phyloP scores from a whole-genome alignment of 768 basidiomycete species.

The Paxillus rubicundulus region DNA sequence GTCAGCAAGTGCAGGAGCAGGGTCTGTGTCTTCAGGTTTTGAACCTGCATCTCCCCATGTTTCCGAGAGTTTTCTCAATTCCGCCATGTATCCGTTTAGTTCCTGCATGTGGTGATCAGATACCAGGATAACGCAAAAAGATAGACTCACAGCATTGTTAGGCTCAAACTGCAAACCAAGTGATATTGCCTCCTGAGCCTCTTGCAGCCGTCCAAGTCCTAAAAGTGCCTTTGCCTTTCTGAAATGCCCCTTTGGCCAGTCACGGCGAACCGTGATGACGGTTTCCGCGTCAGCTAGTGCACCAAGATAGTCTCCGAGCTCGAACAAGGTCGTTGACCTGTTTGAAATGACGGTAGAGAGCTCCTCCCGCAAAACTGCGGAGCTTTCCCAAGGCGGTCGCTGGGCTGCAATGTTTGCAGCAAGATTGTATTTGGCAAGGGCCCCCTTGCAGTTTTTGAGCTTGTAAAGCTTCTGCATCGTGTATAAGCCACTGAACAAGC shows the following conservation, averaged over 20 bases:
- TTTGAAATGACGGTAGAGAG: constrained; percentile 88
- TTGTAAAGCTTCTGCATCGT: constrained; percentile 72
- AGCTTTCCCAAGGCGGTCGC: constrained; percentile 88
- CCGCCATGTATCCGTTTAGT: constrained; percentile 32
- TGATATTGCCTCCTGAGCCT: constrained; percentile 78
- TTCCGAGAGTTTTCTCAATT: constrained; percentile 26
- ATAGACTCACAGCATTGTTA: constrained; percentile 47
- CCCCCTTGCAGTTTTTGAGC: constrained; percentile 59
- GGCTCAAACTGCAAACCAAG: constrained; percentile 87
- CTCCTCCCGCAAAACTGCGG: constrained; percentile 82
- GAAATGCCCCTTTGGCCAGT: constrained; percentile 97
- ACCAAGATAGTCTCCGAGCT: constrained; percentile 68
- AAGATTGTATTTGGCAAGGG: constrained; percentile 75
- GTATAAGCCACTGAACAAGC: constrained; percentile 8
- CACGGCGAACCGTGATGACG: constrained; percentile 77
- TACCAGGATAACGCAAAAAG: neutral
- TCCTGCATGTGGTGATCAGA: constrained; percentile 24
- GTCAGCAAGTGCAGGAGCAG: neutral
- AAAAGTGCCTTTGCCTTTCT: constrained; percentile 87
- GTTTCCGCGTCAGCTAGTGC: constrained; percentile 89
- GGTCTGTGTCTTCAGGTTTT: neutral
- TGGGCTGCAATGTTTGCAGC: constrained; percentile 75
- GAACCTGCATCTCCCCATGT: constrained; percentile 4
- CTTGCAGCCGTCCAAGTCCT: constrained; percentile 62
- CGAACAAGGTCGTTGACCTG: constrained; percentile 83